Percentiles rank a stretch among this genome's conserved stretches.
phyloP scores from a whole-genome alignment of 2,329 filamentous ascomycete species.

The Venturia pyrina region DNA sequence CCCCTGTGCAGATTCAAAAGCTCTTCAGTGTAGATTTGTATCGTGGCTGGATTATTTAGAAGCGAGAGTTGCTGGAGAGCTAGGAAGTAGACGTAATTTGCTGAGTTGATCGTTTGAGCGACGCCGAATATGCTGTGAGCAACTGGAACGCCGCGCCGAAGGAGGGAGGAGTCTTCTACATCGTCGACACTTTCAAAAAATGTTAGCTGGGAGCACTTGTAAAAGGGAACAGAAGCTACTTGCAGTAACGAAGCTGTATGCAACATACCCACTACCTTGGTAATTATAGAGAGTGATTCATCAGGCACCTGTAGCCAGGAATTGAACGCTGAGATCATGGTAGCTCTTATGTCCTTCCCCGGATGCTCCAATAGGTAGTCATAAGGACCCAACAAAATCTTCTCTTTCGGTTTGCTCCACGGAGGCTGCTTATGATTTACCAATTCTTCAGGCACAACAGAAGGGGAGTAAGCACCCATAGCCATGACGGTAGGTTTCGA shows the following conservation, averaged over 20 bases:
- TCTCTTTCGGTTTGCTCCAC: constrained; percentile 68
- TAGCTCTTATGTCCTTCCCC: constrained; percentile 74
- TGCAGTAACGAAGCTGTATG: constrained; percentile 71
- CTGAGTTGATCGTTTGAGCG: constrained; percentile 81
- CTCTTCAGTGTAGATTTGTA: constrained; percentile 71
- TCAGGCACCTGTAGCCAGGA: constrained; percentile 65
- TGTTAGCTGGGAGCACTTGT: constrained; percentile 10
- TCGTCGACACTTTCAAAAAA: constrained; percentile 54
- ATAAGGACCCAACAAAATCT: constrained; percentile 66
- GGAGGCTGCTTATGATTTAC: neutral
- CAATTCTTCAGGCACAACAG: neutral
- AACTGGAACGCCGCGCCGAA: constrained; percentile 71
- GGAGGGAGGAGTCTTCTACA: constrained; percentile 69
- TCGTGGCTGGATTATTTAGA: constrained; percentile 56
- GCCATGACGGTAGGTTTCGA: neutral
- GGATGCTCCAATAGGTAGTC: constrained; percentile 71
- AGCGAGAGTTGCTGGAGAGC: constrained; percentile 66
- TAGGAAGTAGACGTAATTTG: constrained; percentile 81
- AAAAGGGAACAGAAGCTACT: constrained; percentile 11
- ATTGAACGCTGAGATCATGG: constrained; percentile 74
- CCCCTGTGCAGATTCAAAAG: constrained; percentile 75
- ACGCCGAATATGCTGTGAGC: constrained; percentile 78
- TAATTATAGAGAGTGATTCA: constrained; percentile 62
- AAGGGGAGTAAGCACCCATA: neutral
- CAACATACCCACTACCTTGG: constrained; percentile 71